Evolutionary conservation across 148 eudicot genomes (phyloP), one percentile per base, ranked within the genome.

Genomic region (Suaeda aralocaspica): DNA sequence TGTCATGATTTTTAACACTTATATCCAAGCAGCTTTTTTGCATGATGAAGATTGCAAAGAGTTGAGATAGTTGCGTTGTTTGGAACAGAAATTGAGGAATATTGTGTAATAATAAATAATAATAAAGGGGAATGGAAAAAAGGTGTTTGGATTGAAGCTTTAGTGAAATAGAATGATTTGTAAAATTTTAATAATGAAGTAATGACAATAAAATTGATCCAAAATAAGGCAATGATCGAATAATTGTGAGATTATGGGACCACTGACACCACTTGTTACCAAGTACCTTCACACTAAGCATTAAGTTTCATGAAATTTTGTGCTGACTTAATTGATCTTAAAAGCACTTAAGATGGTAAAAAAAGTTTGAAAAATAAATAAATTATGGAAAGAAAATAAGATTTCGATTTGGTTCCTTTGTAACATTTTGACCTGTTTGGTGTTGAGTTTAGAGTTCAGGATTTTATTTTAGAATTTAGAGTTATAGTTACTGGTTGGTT

Each of bases 181-280:
- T 70, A 76, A 70, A n/a, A n/a, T n/a, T n/a, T n/a, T n/a, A n/a
- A n/a, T n/a, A n/a, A n/a, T n/a, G n/a, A n/a, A n/a, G n/a, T 76
- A 70, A 70, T 76, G 74, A 75, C 70, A 64, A 33, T 64, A 59
- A 33, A 70, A 76, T 69, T 64, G 65, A 76, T 63, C 57, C 69
- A 64, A 76, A 63, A 36, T 51, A 36, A 50, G 42, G 66, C 68
- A 44, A 29, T 19, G 14, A 63, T 18, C 73, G 28, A 69, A 70
- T 76, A 53, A 76, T 76, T 70, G 70, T 63, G 41, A 25, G 34
- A 28, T 71, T 16, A 16, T 67, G 67, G 77, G 77, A 46, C 72
- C 77, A 59, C 41, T 66, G n/a, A 33, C 28, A 12, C 52, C 16
- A 28, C 22, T 55, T 26, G 36, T 48, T 68, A 60, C 59, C 49